These are phyloP conservation scores for Ustilago sp. DNA, from an alignment of 1,284 basidiomycete genomes.

Conservation along the genomic window DNA sequence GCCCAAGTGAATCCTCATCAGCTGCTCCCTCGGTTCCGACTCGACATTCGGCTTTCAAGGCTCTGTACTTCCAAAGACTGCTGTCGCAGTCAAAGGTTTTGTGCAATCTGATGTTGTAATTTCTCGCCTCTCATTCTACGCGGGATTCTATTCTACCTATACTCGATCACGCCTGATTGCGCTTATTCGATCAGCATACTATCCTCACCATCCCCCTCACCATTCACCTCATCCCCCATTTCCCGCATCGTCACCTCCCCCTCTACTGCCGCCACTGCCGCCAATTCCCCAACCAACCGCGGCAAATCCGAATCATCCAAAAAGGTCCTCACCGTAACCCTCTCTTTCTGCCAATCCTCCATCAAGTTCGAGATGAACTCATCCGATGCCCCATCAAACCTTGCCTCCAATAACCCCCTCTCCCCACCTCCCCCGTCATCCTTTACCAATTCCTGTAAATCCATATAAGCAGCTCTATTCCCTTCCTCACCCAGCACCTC, in stretches of 20 bases:
- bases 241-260: neutral
- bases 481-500: conserved; percentile 29
- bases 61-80: too few relatives aligned
- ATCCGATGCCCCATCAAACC: conserved; percentile 11
- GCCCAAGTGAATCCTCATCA: neutral
- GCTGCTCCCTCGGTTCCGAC: too few relatives aligned
- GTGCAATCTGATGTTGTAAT: neutral
- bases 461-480: conserved; percentile 7
- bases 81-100: too few relatives aligned
- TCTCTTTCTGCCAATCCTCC: conserved; percentile 27
- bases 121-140: too few relatives aligned
- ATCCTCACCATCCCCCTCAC: conserved; percentile 17
- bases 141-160: too few relatives aligned
- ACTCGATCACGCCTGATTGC: neutral
- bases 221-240: neutral
- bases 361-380: conserved; percentile 16
- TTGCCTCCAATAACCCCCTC: conserved; percentile 18
- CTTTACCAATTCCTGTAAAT: conserved; percentile 7
- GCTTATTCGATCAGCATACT: conserved; percentile 26
- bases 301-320: conserved; percentile 44
- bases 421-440: neutral
- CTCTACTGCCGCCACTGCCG: conserved; percentile 21
- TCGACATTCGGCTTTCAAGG: too few relatives aligned
- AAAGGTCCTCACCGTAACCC: conserved; percentile 17
- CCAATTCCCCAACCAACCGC: conserved; percentile 29